Evolutionary conservation across 202 grass and related monocot genomes (phyloP).

Genomic region (Thinopyrum obtusiflorum): DNA sequence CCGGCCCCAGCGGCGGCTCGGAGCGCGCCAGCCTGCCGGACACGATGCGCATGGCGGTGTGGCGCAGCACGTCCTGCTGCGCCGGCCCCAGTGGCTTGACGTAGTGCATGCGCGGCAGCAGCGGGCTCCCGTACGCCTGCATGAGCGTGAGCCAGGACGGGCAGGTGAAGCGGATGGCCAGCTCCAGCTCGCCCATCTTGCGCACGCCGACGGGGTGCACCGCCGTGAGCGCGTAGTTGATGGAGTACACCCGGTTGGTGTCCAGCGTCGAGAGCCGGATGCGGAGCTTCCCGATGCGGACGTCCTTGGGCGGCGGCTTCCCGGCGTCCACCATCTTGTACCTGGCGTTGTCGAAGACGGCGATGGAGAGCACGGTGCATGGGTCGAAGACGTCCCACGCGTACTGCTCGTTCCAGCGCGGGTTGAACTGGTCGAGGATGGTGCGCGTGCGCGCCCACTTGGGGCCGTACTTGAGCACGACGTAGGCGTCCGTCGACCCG

Average conservation of each 20-base stretch:
- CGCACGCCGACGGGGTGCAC: slow-evolving; percentile 74
- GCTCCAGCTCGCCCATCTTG: slow-evolving; percentile 99
- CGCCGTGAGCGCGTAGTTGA: slow-evolving; percentile 66
- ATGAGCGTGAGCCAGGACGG: slow-evolving; percentile 85
- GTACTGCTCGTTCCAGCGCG: slow-evolving; percentile 98
- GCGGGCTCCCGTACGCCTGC: slow-evolving; percentile 73
- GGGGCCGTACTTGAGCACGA: slow-evolving; percentile 91
- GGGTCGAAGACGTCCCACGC: slow-evolving; percentile 98
- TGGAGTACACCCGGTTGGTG: slow-evolving; percentile 70
- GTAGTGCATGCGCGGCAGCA: slow-evolving; percentile 97
- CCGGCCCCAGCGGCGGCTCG: slow-evolving; percentile 90
- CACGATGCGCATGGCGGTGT: slow-evolving; percentile 93
- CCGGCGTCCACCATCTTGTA: slow-evolving; percentile 42
- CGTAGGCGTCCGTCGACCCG: slow-evolving; percentile 88
- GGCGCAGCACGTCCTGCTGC: slow-evolving; percentile 93
- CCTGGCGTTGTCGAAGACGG: slow-evolving; percentile 90
- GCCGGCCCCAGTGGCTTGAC: slow-evolving; percentile 67
- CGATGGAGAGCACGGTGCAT: slow-evolving; percentile 94
- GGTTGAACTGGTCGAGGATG: slow-evolving; percentile 95
- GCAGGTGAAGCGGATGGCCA: slow-evolving; percentile 89
- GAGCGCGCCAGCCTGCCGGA: slow-evolving; percentile 74
- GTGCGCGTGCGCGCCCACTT: slow-evolving; percentile 97
- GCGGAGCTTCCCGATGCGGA: slow-evolving; percentile 82
- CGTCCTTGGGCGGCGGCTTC: slow-evolving; percentile 34
- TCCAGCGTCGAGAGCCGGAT: slow-evolving; percentile 91